These are phyloP conservation scores for Calocera viscosa DNA, from an alignment of 768 basidiomycete species.

Conservation along the genomic window DNA sequence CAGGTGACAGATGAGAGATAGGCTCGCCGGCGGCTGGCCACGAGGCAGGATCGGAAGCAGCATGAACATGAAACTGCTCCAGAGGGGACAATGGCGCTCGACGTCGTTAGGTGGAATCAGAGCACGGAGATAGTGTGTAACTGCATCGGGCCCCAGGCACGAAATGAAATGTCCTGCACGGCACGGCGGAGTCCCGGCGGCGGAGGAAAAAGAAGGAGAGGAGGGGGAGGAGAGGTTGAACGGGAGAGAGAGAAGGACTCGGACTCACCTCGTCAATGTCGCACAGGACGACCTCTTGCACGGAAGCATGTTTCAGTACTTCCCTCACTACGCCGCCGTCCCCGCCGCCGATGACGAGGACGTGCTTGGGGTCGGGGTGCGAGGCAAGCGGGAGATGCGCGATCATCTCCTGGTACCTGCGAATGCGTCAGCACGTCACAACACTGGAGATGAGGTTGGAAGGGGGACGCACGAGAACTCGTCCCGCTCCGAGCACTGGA, in stretches of 20 bases:
- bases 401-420: constrained; percentile 98
- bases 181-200: too few species aligned
- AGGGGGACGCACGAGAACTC: constrained; percentile 79
- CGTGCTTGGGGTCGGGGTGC: constrained; percentile 91
- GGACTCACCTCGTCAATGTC: constrained; percentile 86
- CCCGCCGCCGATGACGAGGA: constrained; percentile 95
- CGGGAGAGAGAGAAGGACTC: background rate
- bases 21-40: background rate
- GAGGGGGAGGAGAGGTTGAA: background rate
- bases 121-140: too few species aligned
- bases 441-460: constrained; percentile 3
- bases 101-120: background rate
- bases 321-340: constrained; percentile 98
- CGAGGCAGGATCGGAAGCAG: background rate
- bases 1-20: too few species aligned
- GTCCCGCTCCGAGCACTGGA: constrained; percentile 95
- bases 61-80: background rate
- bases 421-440: constrained; percentile 7
- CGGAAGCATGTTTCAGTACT: constrained; percentile 83
- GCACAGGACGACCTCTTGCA: constrained; percentile 86
- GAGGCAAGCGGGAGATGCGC: constrained; percentile 90
- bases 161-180: too few species aligned
- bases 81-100: background rate
- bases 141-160: too few species aligned
- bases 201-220: background rate